phyloP scores from a whole-genome alignment of 139 green algal genomes.

The Asterochloris erici region DNA sequence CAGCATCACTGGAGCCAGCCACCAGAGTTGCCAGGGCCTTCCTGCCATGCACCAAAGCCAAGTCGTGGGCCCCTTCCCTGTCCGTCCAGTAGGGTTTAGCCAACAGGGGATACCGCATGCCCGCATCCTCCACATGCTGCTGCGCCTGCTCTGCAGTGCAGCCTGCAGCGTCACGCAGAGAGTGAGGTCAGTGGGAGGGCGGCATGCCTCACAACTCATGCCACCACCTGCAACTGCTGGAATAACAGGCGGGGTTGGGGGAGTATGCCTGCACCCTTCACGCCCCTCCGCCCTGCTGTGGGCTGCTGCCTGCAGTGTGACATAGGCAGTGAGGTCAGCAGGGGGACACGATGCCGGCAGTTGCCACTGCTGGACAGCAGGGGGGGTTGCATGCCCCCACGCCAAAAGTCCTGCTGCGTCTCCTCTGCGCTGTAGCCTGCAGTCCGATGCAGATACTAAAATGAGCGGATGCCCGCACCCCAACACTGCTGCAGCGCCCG shows the following conservation, averaged over 20 bases:
- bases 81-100: conserved; percentile 82
- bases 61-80: conserved; percentile 66
- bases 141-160: conserved; percentile 22
- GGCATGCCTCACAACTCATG: background rate
- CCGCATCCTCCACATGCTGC: conserved; percentile 21
- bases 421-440: conserved; percentile 22
- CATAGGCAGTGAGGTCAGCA: background rate
- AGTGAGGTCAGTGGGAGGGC: background rate
- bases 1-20: conserved; percentile 7
- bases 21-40: conserved; percentile 43
- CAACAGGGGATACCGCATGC: conserved; percentile 63
- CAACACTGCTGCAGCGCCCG: too few relatives aligned
- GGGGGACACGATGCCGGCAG: background rate
- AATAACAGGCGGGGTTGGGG: conserved; percentile 18
- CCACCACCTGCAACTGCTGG: conserved; percentile 8
- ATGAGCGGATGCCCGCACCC: too few relatives aligned
- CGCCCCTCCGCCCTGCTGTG: background rate
- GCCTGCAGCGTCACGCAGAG: background rate
- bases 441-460: background rate
- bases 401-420: conserved; percentile 24
- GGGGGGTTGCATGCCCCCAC: conserved; percentile 46
- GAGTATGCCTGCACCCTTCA: background rate
- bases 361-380: conserved; percentile 80
- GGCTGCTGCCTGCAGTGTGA: background rate
- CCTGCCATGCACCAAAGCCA: conserved; percentile 64